Percentiles rank a stretch among this genome's conserved stretches.
These are phyloP conservation scores for Euphorbia schlechtendalii DNA, from an alignment of 441 rosid genomes.

Conservation along the genomic window DNA sequence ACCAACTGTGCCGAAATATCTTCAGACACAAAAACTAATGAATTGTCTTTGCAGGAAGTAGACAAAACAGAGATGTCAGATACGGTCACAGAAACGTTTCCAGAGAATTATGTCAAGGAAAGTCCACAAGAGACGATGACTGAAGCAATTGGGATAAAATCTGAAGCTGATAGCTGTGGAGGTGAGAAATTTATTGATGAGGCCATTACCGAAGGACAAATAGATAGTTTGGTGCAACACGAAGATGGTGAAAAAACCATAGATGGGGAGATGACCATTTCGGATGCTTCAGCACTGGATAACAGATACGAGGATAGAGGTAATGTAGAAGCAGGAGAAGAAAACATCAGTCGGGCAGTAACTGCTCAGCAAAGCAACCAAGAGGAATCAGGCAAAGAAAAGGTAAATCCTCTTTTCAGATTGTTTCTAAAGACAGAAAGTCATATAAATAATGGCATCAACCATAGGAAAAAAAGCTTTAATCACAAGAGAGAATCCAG, in stretches of 20 bases:
- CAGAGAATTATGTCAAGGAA: conserved; percentile 14
- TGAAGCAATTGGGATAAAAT: conserved; percentile 17
- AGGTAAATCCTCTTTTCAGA: conserved; percentile 12
- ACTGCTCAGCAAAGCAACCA: conserved; percentile 15
- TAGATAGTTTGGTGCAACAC: conserved; percentile 14
- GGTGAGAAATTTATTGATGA: conserved; percentile 12
- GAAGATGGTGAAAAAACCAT: conserved; percentile 13
- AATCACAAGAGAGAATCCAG: not conserved
- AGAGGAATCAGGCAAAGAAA: conserved; percentile 22
- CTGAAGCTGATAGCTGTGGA: conserved; percentile 10
- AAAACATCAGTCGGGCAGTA: conserved; percentile 8
- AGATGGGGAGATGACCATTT: not conserved
- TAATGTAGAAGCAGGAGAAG: conserved; percentile 5
- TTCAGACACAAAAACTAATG: conserved; percentile 14
- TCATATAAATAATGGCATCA: conserved; percentile 1
- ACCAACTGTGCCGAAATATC: conserved; percentile 4
- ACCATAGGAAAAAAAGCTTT: not conserved
- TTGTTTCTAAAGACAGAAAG: not conserved
- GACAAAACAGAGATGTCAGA: conserved; percentile 16
- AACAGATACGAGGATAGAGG: conserved; percentile 4
- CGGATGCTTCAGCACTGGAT: conserved; percentile 16
- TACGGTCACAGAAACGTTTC: conserved; percentile 12
- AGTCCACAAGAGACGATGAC: conserved; percentile 13
- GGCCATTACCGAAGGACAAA: conserved; percentile 12
- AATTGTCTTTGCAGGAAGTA: conserved; percentile 16